Base-by-base conservation (phyloP, 2,329 filamentous ascomycete species). In the Fusarium phyllophilum region DNA sequence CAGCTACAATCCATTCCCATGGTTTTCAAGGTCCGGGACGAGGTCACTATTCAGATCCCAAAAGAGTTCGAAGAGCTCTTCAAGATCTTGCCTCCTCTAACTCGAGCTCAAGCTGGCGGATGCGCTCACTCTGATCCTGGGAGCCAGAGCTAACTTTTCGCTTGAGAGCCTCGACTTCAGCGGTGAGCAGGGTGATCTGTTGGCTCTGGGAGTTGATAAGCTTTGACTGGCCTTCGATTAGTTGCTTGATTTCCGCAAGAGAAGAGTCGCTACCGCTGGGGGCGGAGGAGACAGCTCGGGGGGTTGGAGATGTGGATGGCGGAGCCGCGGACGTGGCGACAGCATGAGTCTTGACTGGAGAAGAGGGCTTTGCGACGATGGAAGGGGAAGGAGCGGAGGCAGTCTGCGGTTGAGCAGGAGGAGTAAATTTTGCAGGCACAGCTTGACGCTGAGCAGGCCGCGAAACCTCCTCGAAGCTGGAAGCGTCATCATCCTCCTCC, bases 401-500 rank as follows among this genome's bases (percentile, higher is more conserved):
- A n/a, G 77, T 57, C 54, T 75, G 74, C 20, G 72, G 73, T 76
- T 78, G 74, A 66, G 63, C 79, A 61, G 68, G 83, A 76, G 85
- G 80, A 34, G 83, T 78, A 34, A 82, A 81, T 78, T 87, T 88
- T 59, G 79, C 86, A 33, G 80, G 77, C 34, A 80, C 81, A 52
- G 83, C 78, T 29, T 84, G 84, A 52, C 93, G 91, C 76, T 94
- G 92, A 17, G 89, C 84, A 26, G 94, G 93, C 80, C 94, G 94
- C 38, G 92, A 83, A 38, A 96, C 88, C 80, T 97, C 94, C 80
- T 98, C 95, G 75, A 98, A 98, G 83, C 92, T 94, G 2, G 94
- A 96, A 34, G 89, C 88, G 66, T 94, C 92, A 52, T 91, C 86
- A 4, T 88, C 86, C 5, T 88, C 87, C 2, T 90, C 89, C n/a